Evolutionary conservation across 305 asterid species (phyloP).

Genomic region (Fraxinus ornus): DNA sequence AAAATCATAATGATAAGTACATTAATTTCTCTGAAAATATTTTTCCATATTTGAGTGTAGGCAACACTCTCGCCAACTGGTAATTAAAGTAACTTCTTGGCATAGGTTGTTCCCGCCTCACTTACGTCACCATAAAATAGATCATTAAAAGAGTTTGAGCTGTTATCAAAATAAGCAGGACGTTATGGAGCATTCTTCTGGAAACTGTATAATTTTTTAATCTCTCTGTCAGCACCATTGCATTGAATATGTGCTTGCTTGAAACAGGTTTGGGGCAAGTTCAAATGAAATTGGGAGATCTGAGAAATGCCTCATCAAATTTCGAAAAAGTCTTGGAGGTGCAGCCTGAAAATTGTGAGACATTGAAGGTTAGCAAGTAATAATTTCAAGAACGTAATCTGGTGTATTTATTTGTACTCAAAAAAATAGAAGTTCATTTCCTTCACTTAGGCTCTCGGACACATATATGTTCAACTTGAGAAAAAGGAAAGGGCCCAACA

Average conservation of each 20-base stretch:
- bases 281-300: conserved; percentile 90
- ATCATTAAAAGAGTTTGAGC: background rate
- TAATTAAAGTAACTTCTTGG: background rate
- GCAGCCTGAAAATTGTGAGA: conserved; percentile 85
- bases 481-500: conserved; percentile 88
- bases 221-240: background rate
- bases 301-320: conserved; percentile 76
- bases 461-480: conserved; percentile 83
- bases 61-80: background rate
- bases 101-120: background rate
- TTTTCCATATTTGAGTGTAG: background rate
- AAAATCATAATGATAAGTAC: background rate
- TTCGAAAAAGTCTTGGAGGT: conserved; percentile 95
- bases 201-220: background rate
- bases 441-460: conserved; percentile 69
- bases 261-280: conserved; percentile 90
- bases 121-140: background rate
- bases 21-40: background rate
- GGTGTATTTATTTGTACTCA: conserved; percentile 9
- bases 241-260: conserved; percentile 25
- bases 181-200: background rate
- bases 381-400: conserved; percentile 13
- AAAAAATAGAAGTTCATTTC: conserved; percentile 23
- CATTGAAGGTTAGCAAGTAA: conserved; percentile 65
- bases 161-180: background rate